These are phyloP conservation scores for Endocarpon pusillum DNA, from an alignment of 495 filamentous ascomycete genomes.

Conservation along the genomic window DNA sequence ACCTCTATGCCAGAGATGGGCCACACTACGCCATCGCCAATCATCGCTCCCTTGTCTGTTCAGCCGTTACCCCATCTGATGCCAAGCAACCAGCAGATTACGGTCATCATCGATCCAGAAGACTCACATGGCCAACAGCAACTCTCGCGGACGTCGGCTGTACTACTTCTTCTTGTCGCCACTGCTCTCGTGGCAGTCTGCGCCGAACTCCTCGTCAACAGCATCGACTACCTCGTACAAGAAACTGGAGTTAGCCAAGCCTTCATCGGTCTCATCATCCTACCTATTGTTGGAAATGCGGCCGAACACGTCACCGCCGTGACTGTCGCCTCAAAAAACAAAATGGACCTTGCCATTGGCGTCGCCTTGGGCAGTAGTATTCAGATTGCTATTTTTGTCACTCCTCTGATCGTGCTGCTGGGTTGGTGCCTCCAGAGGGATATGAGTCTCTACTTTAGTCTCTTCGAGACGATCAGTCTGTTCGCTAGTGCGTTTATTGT, in stretches of 20 bases:
- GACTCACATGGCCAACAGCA: slow-evolving; percentile 28
- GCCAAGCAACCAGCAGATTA: slow-evolving; percentile 3
- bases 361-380: slow-evolving; percentile 79
- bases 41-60: slow-evolving; percentile 5
- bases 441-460: slow-evolving; percentile 80
- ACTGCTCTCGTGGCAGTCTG: slow-evolving; percentile 71
- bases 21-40: slow-evolving; percentile 26
- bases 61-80: slow-evolving; percentile 7
- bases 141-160: slow-evolving; percentile 57
- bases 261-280: slow-evolving; percentile 76
- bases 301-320: slow-evolving; percentile 87
- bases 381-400: slow-evolving; percentile 75
- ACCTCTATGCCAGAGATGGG: slow-evolving; percentile 62
- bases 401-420: slow-evolving; percentile 73
- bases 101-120: slow-evolving; percentile 11
- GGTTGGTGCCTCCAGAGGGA: slow-evolving; percentile 69
- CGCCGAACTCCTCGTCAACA: slow-evolving; percentile 73
- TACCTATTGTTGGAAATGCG: slow-evolving; percentile 84
- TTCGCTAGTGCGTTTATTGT: slow-evolving; percentile 79
- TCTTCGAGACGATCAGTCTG: slow-evolving; percentile 77
- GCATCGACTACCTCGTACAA: slow-evolving; percentile 55
- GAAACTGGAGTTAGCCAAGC: slow-evolving; percentile 49
- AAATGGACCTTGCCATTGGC: slow-evolving; percentile 89
- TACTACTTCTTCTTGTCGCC: slow-evolving; percentile 55
- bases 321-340: slow-evolving; percentile 79